Evolutionary conservation across 306 rosid genomes (phyloP), one percentile per base, ranked within the genome.

Genomic region (Crotalaria pallida): DNA sequence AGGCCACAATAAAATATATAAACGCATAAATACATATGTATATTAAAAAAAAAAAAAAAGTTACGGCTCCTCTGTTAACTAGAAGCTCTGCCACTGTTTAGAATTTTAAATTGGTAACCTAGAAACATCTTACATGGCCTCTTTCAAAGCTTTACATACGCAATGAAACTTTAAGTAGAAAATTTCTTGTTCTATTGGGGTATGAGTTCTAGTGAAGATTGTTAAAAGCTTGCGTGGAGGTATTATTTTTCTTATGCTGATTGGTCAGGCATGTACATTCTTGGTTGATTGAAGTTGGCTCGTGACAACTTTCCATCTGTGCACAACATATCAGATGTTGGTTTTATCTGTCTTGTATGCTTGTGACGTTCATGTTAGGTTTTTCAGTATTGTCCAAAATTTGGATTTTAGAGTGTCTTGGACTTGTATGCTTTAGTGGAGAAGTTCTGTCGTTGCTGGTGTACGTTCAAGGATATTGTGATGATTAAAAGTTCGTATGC

Each of bases 231-330:
- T 34, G 48, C 31, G 18, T 59, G 16, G 26, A 17, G 4, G 4
- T 53, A 22, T 72, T 34, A 36, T 40, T 44, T 47, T 58, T 47
- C 23, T 41, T 72, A 65, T 18, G 55, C 33, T 78, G 64, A 69
- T 50, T 18, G 41, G 66, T 67, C 51, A 55, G 67, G 77, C 23
- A 33, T 69, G 48, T 12, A 31, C 55, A 34, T 23, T 69, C 15
- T 75, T 67, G 65, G 62, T 53, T 53, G 55, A 29, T 67, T 44
- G 33, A 73, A 61, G 69, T 44, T 49, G 58, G 50, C 70, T 75
- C 22, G 22, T 40, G 70, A 43, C 45, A 51, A 57, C 19, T 48
- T 58, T 27, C 24, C 43, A 17, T 50, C 10, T 23, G 19, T 33
- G 31, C 24, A 19, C 45, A 58, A 27, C 12, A n/a, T 7, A 38